These are phyloP conservation scores for Amanita molliuscula DNA, from an alignment of 768 basidiomycete species.

Conservation along the genomic window DNA sequence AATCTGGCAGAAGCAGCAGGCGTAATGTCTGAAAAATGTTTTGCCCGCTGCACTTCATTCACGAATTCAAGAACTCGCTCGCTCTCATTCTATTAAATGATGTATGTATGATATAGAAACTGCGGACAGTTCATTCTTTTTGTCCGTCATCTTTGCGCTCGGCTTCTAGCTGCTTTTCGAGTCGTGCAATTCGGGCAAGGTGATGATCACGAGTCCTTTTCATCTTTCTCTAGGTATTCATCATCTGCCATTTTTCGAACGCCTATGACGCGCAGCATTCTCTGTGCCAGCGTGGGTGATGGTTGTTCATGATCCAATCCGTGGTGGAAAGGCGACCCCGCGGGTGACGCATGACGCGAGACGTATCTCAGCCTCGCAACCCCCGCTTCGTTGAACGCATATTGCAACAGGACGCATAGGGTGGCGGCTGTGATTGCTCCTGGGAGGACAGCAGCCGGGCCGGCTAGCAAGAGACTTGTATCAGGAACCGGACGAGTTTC, in stretches of 20 bases:
- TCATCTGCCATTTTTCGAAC: slow-evolving; percentile 57
- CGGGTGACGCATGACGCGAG: slow-evolving; percentile 14
- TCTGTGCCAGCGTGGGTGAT: slow-evolving; percentile 21
- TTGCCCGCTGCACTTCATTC: neutral
- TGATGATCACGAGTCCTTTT: slow-evolving; percentile 45
- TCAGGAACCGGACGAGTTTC: neutral
- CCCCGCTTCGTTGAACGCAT: slow-evolving; percentile 57
- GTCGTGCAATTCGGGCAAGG: slow-evolving; percentile 44
- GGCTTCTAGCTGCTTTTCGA: slow-evolving; percentile 30
- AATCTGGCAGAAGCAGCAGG: slow-evolving; percentile 36
- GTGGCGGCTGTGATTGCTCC: slow-evolving; percentile 52
- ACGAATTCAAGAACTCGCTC: neutral
- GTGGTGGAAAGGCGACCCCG: neutral
- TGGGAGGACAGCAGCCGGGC: slow-evolving; percentile 41
- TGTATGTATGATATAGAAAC: too few species aligned
- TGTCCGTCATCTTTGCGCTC: slow-evolving; percentile 18
- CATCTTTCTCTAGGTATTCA: slow-evolving; percentile 53
- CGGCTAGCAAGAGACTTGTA: slow-evolving; percentile 34
- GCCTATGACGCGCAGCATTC: slow-evolving; percentile 36
- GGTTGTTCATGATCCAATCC: slow-evolving; percentile 1
- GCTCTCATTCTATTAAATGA: too few species aligned
- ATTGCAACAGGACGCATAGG: slow-evolving; percentile 54
- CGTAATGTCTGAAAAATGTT: neutral
- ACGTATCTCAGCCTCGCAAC: slow-evolving; percentile 51
- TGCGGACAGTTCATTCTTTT: slow-evolving; percentile 9